Conservation (phyloP, 257 asterid genomes). For the Paulownia fortunei region DNA sequence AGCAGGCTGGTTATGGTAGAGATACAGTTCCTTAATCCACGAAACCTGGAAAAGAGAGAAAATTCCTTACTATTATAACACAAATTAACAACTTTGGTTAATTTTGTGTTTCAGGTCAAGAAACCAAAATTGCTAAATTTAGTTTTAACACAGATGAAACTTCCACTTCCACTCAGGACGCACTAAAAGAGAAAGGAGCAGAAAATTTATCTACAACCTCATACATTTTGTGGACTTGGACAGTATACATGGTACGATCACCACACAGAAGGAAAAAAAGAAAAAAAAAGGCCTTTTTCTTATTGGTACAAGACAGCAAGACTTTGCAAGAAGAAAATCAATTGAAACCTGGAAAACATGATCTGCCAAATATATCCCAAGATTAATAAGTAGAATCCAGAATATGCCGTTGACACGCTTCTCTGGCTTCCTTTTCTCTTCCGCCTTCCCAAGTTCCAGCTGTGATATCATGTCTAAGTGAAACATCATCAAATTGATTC, state of each 20-base stretch:
- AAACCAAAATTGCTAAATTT: not conserved
- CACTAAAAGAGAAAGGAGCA: not conserved
- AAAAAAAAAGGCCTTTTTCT: not conserved
- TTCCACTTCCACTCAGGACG: not conserved
- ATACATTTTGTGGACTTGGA: not conserved
- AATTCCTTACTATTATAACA: slow-evolving; percentile 14
- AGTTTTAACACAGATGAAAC: not conserved
- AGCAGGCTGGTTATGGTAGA: slow-evolving; percentile 81
- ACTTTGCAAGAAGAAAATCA: not conserved
- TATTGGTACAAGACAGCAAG: not conserved
- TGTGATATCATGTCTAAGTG: slow-evolving; percentile 78
- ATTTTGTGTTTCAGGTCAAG: not conserved
- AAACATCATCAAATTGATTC: slow-evolving; percentile 49
- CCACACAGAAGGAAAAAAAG: not conserved
- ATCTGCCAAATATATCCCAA: slow-evolving; percentile 81
- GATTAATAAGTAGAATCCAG: slow-evolving; percentile 87
- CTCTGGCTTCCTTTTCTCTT: slow-evolving; percentile 57
- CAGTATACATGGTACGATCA: slow-evolving; percentile 6
- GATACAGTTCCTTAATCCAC: slow-evolving; percentile 70
- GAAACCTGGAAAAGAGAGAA: slow-evolving; percentile 58
- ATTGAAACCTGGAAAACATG: slow-evolving; percentile 82
- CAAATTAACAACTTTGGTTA: not conserved
- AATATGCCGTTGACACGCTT: slow-evolving; percentile 85
- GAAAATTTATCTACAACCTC: not conserved
- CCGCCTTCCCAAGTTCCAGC: slow-evolving; percentile 82